These are phyloP conservation scores for Clonostachys solani DNA, from an alignment of 2,329 filamentous ascomycete genomes.

Conservation along the genomic window DNA sequence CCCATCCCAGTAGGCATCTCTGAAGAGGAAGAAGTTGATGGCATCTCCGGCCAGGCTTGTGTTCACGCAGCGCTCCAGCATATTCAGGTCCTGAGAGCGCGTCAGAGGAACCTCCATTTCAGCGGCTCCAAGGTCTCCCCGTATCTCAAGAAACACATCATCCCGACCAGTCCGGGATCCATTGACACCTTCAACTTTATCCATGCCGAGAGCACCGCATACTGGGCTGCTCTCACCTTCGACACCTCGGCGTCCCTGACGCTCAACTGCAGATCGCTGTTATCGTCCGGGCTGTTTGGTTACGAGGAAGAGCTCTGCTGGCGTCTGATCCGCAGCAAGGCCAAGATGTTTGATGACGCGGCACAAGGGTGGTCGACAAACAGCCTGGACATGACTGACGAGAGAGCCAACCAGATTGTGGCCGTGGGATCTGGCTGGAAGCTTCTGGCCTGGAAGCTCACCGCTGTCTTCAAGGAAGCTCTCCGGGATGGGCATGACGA, in stretches of 20 bases:
- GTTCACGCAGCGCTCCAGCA: slow-evolving; percentile 34
- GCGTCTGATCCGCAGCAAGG: slow-evolving; percentile 17
- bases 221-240: slow-evolving; percentile 34
- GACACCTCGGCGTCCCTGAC: slow-evolving; percentile 34
- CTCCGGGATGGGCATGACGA: slow-evolving; percentile 22
- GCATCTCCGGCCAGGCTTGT: slow-evolving; percentile 30
- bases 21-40: slow-evolving; percentile 32
- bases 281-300: slow-evolving; percentile 29
- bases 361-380: slow-evolving; percentile 15
- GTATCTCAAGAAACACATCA: slow-evolving; percentile 9
- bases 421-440: slow-evolving; percentile 20
- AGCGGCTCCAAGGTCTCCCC: slow-evolving; percentile 31
- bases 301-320: slow-evolving; percentile 21
- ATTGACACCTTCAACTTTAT: slow-evolving; percentile 24
- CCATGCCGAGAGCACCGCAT: slow-evolving; percentile 28
- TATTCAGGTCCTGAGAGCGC: slow-evolving; percentile 29
- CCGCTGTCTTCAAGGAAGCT: slow-evolving; percentile 22
- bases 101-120: slow-evolving; percentile 31
- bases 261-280: slow-evolving; percentile 28
- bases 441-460: slow-evolving; percentile 21
- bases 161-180: slow-evolving; percentile 15
- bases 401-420: slow-evolving; percentile 21
- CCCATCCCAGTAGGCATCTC: slow-evolving; percentile 31
- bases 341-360: slow-evolving; percentile 20
- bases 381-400: slow-evolving; percentile 18